A percentile compares a stretch with the other conserved stretches of the same genome.
Conservation (phyloP, 2,329 filamentous ascomycete species). For the Talaromyces verruculosus region DNA sequence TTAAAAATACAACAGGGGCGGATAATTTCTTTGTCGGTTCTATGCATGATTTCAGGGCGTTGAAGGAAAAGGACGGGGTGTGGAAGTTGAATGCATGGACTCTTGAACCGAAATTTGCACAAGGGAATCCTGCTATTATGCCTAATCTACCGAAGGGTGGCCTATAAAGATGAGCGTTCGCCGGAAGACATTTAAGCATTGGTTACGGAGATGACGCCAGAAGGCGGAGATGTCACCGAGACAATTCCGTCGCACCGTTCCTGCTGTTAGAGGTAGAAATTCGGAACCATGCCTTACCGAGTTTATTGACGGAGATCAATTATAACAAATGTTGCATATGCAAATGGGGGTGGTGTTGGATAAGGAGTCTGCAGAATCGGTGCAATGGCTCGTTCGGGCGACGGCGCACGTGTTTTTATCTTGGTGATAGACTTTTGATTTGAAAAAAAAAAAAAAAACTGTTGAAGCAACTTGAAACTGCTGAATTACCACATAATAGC, state of each 20-base stretch:
- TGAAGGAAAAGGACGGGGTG: background rate
- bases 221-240: background rate
- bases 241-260: background rate
- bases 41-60: background rate
- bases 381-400: background rate
- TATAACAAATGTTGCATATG: background rate
- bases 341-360: background rate
- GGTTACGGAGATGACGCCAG: background rate
- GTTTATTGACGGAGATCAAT: background rate
- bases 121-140: background rate
- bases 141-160: background rate
- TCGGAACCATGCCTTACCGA: background rate
- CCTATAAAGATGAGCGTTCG: background rate
- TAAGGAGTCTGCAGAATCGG: background rate
- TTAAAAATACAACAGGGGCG: background rate
- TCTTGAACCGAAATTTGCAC: background rate
- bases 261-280: background rate
- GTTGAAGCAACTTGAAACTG: background rate
- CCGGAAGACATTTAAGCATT: background rate
- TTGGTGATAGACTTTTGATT: background rate
- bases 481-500: background rate
- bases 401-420: background rate
- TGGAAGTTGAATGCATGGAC: conserved; percentile 8
- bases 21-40: background rate
- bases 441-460: too few species aligned